Conservation (phyloP, 768 basidiomycete genomes). For the Sarcomyxa edulis region DNA sequence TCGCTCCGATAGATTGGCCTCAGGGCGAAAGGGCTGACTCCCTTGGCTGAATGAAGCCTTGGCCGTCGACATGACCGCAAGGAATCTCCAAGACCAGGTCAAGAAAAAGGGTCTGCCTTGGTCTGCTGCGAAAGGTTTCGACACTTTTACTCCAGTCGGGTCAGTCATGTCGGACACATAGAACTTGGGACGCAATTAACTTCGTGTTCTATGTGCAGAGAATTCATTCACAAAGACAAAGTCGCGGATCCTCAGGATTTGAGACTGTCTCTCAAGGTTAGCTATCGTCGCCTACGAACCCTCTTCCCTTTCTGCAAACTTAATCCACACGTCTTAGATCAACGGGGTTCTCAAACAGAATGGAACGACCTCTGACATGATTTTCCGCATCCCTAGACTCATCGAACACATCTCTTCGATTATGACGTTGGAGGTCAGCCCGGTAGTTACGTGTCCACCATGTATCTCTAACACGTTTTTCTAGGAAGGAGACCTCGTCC, state of each 20-base stretch:
- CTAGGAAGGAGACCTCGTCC: slow-evolving; percentile 86
- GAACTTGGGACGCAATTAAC: slow-evolving; percentile 5
- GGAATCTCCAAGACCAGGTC: slow-evolving; percentile 90
- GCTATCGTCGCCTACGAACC: background rate
- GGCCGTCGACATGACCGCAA: slow-evolving; percentile 94
- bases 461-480: background rate
- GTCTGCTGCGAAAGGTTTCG: slow-evolving; percentile 96
- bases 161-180: slow-evolving; percentile 32
- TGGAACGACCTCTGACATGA: slow-evolving; percentile 85
- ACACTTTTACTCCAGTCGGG: slow-evolving; percentile 94
- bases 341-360: slow-evolving; percentile 82
- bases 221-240: slow-evolving; percentile 73
- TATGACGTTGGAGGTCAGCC: slow-evolving; percentile 87
- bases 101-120: slow-evolving; percentile 95
- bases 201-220: slow-evolving; percentile 33
- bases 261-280: slow-evolving; percentile 68
- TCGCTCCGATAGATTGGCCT: slow-evolving; percentile 1
- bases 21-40: background rate
- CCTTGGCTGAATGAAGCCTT: slow-evolving; percentile 50
- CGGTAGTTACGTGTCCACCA: background rate
- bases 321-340: slow-evolving; percentile 41
- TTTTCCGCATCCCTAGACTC: slow-evolving; percentile 83
- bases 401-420: slow-evolving; percentile 92
- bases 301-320: background rate
- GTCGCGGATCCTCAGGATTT: slow-evolving; percentile 74